Evolutionary conservation across 257 asterid species (phyloP), one percentile per base, ranked within the genome.

Genomic region (Galeopsis tetrahit): DNA sequence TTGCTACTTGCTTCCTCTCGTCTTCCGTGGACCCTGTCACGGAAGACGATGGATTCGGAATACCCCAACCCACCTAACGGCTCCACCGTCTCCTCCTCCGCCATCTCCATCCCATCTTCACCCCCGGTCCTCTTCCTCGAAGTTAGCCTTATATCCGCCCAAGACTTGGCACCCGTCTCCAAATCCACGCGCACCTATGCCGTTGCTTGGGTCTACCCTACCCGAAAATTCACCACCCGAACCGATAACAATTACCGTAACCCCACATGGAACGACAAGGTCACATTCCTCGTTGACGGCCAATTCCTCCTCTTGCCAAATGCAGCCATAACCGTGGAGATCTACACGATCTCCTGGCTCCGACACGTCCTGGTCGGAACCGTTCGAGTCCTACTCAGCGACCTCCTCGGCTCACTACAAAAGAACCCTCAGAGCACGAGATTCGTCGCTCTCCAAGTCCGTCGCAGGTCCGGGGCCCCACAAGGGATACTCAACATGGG

Each of bases 401-500:
- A 89, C 65, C 87, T 91, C 51, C 63, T 86, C 1, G 52, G 82
- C 15, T 82, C 84, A 0, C 52, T 49, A 1, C 62, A 40, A 0
- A 52, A 67, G 44, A 35, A 14, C 56, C 76, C 80, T 4, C 74
- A 71, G 4, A 69, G 13, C 10, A 81, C 77, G 40, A 74, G 90
- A 21, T 86, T 82, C 15, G 84, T 92, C 0, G 88, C 92, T 34
- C 88, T 92, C 10, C 95, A 92, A 56, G 79, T 89, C 4, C 91
- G 93, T 1, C 85, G 88, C 4, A 87, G 89, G 1, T 82, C 95
- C 0, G 96, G 97, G n/a, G 63, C 63, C 59, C 96, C 96, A 2
- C 98, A 88, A 60, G 98, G 97, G 0, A 90, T 90, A 13, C 92
- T 92, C 55, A 92, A 88, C 85, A 82, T 92, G 92, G 95, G 96